These are phyloP conservation scores for Glycine latifolia DNA, from an alignment of 306 rosid species.

Conservation along the genomic window DNA sequence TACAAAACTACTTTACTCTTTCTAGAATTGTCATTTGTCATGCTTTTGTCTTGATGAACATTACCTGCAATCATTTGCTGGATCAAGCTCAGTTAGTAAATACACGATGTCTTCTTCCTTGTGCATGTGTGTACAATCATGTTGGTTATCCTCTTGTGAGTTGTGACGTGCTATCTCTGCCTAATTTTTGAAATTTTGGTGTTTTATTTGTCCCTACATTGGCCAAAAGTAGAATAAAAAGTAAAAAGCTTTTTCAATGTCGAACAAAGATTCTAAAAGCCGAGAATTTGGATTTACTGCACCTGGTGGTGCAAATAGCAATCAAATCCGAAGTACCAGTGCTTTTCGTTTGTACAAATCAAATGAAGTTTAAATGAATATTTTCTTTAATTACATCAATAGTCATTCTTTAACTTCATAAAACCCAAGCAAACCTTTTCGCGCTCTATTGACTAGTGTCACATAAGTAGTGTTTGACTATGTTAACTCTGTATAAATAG, in stretches of 20 bases:
- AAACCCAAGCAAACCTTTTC: neutral
- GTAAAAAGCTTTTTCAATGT: neutral
- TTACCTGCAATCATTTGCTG: neutral
- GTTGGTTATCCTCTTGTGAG: conserved; percentile 5
- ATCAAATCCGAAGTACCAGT: neutral
- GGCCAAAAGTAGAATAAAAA: neutral
- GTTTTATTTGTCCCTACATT: neutral
- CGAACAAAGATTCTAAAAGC: neutral
- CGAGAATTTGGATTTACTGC: neutral
- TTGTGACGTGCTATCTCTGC: neutral
- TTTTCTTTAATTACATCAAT: neutral
- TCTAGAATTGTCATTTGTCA: neutral
- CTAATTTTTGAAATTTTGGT: neutral
- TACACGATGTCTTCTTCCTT: neutral
- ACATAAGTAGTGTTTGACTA: neutral
- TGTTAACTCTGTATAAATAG: neutral
- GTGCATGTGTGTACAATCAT: neutral
- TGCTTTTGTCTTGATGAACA: neutral
- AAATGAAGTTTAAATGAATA: neutral
- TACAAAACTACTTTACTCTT: neutral
- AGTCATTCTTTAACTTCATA: neutral
- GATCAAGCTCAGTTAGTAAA: neutral
- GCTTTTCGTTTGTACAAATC: neutral
- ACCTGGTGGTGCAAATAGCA: neutral
- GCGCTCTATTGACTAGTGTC: too few relatives aligned